These are phyloP conservation scores for Ustilago crameri DNA, from an alignment of 1,284 basidiomycete genomes.

Conservation along the genomic window DNA sequence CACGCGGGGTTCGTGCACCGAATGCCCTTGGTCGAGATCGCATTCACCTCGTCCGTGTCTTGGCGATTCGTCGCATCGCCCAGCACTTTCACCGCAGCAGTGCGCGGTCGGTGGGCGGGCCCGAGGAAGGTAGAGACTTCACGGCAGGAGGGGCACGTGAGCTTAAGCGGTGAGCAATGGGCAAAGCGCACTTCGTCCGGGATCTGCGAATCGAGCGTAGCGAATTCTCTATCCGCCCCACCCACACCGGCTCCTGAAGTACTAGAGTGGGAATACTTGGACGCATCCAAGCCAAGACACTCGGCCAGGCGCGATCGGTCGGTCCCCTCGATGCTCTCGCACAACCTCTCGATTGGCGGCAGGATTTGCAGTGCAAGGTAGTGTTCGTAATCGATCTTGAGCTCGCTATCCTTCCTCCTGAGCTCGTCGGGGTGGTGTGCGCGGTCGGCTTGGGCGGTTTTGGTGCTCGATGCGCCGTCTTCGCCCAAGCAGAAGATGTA, in stretches of 20 bases:
- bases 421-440: slow-evolving; percentile 95
- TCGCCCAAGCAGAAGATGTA: slow-evolving; percentile 91
- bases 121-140: slow-evolving; percentile 37
- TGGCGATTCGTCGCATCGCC: slow-evolving; percentile 21
- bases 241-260: neutral
- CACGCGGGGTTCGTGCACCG: slow-evolving; percentile 39
- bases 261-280: slow-evolving; percentile 73
- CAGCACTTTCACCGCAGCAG: slow-evolving; percentile 1
- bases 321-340: slow-evolving; percentile 95
- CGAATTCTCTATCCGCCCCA: slow-evolving; percentile 74
- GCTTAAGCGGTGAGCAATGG: slow-evolving; percentile 47
- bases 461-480: slow-evolving; percentile 76
- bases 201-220: slow-evolving; percentile 87
- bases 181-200: slow-evolving; percentile 83
- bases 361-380: slow-evolving; percentile 92
- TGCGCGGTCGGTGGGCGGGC: slow-evolving; percentile 17
- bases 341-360: slow-evolving; percentile 92
- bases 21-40: slow-evolving; percentile 41
- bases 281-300: slow-evolving; percentile 91
- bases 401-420: slow-evolving; percentile 71
- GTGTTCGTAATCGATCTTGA: slow-evolving; percentile 76
- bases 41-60: slow-evolving; percentile 18
- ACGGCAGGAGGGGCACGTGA: slow-evolving; percentile 56
- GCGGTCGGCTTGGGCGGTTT: slow-evolving; percentile 85
- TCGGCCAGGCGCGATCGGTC: slow-evolving; percentile 90